Evolutionary conservation across 2,329 filamentous ascomycete genomes (phyloP).

Genomic region (Harringtonia aguacate): DNA sequence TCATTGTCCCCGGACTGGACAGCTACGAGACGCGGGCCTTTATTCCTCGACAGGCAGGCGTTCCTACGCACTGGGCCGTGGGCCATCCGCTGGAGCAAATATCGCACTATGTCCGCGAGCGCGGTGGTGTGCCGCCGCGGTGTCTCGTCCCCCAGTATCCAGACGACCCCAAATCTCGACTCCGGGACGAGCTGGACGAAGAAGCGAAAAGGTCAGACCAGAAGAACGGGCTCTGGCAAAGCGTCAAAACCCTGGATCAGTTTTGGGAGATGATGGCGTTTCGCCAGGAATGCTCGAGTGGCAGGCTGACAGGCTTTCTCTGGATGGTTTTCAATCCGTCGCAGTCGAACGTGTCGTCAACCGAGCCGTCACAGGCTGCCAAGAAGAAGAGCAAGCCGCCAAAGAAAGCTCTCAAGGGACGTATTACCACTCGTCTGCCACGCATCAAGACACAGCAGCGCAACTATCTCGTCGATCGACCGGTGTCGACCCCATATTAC

Average conservation of each 20-base stretch:
- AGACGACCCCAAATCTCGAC: slow-evolving; percentile 90
- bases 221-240: slow-evolving; percentile 64
- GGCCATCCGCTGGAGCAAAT: slow-evolving; percentile 58
- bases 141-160: slow-evolving; percentile 86
- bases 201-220: slow-evolving; percentile 55
- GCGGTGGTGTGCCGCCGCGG: slow-evolving; percentile 54
- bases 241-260: slow-evolving; percentile 70
- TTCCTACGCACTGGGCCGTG: slow-evolving; percentile 55
- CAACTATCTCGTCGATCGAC: slow-evolving; percentile 36
- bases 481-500: slow-evolving; percentile 50
- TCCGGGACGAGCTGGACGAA: slow-evolving; percentile 79
- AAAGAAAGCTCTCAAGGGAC: slow-evolving; percentile 31
- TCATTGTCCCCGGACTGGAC: slow-evolving; percentile 82
- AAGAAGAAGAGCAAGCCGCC: slow-evolving; percentile 26
- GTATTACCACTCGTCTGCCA: slow-evolving; percentile 53
- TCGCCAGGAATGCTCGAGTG: slow-evolving; percentile 89
- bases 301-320: slow-evolving; percentile 83
- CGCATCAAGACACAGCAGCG: slow-evolving; percentile 50
- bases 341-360: too few species aligned
- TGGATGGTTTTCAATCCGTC: slow-evolving; percentile 74
- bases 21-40: slow-evolving; percentile 70
- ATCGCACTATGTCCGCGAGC: slow-evolving; percentile 50
- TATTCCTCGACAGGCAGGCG: slow-evolving; percentile 45
- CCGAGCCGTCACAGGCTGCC: slow-evolving; percentile 6
- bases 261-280: slow-evolving; percentile 99